phyloP scores from a whole-genome alignment of 163 green algal species.

The Trebouxia gelatinosa region DNA sequence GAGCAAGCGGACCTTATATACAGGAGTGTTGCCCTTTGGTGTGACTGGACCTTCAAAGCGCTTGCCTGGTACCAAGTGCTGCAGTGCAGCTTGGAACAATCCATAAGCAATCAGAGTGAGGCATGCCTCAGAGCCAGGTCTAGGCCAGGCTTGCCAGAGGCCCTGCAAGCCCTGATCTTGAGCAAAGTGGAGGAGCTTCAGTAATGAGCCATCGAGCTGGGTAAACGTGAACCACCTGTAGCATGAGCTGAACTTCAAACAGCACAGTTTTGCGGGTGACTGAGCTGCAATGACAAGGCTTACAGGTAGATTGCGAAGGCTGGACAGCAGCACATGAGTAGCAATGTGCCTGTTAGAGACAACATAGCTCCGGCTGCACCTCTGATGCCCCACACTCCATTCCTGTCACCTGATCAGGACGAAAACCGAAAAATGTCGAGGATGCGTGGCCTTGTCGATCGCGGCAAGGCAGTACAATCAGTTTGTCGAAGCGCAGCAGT shows the following conservation, averaged over 20 bases:
- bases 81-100: conserved; percentile 52
- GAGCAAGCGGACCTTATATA: conserved; percentile 61
- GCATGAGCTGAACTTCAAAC: background rate
- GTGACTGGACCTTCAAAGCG: conserved; percentile 58
- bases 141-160: conserved; percentile 39
- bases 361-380: conserved; percentile 37
- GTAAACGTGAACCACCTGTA: conserved; percentile 55
- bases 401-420: conserved; percentile 37
- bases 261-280: background rate
- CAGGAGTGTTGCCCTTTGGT: conserved; percentile 66
- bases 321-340: conserved; percentile 43
- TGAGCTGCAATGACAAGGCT: background rate
- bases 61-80: conserved; percentile 60
- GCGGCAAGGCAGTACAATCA: too few relatives aligned
- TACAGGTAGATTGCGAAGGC: conserved; percentile 50
- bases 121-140: conserved; percentile 47
- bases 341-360: conserved; percentile 33
- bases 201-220: conserved; percentile 45
- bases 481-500: too few relatives aligned
- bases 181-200: conserved; percentile 32
- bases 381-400: conserved; percentile 41
- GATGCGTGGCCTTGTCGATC: too few relatives aligned
- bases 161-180: conserved; percentile 27
- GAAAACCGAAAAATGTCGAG: too few relatives aligned
- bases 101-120: conserved; percentile 52